Evolutionary conservation across 1,284 basidiomycete species (phyloP), one percentile per base, ranked within the genome.

Genomic region (Ceratobasidium sp.): DNA sequence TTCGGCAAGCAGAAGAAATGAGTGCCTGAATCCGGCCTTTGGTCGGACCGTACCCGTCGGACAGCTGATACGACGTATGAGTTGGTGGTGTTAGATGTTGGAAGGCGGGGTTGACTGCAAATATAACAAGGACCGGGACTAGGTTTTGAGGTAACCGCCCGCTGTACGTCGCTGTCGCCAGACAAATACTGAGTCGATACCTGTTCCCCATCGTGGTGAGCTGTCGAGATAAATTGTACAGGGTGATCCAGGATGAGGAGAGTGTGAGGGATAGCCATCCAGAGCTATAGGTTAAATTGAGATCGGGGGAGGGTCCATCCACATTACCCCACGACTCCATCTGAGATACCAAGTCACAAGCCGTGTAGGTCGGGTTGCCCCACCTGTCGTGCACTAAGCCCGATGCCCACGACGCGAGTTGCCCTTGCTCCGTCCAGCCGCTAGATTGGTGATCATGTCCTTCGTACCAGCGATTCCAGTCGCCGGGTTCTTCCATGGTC

Each of bases 21-120:
- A 58, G 23, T 14, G 9, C 18, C 18, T 7, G 16, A 8, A 70
- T 21, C 4, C 42, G 54, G 23, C 16, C 12, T 8, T n/a, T 1
- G 0, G 36, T 70, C 25, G 72, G 64, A 5, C 5, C 2, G 25
- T 60, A 62, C 7, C 25, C 58, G 33, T 69, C 58, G 2, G 36
- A 30, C 18, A 73, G 23, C 1, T 38, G 28, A 23, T 73, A 74
- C 1, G 25, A 6, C 3, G 21, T 1, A 36, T 62, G 53, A 3
- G 7, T 21, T 14, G 73, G 73, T 2, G 73, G 53, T 7, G 23
- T 1, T 3, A 72, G 21, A 1, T 7, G 7, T 2, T n/a, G 58
- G 14, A 74, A 72, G 12, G 8, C 1, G 6, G 71, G 62, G 33
- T 64, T 51, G 1, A 16, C 42, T 1, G 73, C 49, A 54, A 74